These are phyloP conservation scores for Haematococcus lacustris DNA, from an alignment of 139 green algal genomes.

Conservation along the genomic window DNA sequence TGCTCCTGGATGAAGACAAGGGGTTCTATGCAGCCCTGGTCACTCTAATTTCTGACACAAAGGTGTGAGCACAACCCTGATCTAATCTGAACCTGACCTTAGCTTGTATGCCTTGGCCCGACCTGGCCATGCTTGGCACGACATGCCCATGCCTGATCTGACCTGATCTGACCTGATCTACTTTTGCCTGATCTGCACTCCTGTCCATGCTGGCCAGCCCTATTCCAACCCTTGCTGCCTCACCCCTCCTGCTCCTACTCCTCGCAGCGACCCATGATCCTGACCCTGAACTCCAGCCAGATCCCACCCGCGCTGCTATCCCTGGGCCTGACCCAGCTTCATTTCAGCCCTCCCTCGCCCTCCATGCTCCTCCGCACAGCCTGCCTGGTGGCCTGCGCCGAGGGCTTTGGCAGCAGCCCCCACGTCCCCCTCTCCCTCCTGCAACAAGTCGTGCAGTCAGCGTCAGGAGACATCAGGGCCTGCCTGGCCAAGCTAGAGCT, in stretches of 20 bases:
- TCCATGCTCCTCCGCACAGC: conserved; percentile 18
- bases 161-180: too few relatives aligned
- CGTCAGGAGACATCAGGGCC: too few relatives aligned
- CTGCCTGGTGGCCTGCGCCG: conserved; percentile 12
- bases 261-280: conserved; percentile 29
- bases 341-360: background rate
- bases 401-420: too few relatives aligned
- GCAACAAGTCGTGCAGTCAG: too few relatives aligned
- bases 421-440: too few relatives aligned
- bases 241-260: background rate
- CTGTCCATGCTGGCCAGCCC: background rate
- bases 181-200: too few relatives aligned
- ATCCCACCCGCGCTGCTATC: conserved; percentile 9
- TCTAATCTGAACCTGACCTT: background rate
- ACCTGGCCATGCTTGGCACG: too few relatives aligned
- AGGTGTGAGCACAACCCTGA: conserved; percentile 4
- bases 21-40: conserved; percentile 27
- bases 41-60: conserved; percentile 25
- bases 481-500: too few relatives aligned
- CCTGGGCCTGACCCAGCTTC: conserved; percentile 3
- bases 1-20: conserved; percentile 29
- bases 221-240: background rate
- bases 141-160: too few relatives aligned
- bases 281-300: conserved; percentile 12
- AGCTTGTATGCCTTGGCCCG: too few relatives aligned